Evolutionary conservation across 176 grass and related monocot species (phyloP), one percentile per base, ranked within the genome.

Genomic region (sorghum (Sorghum bicolor)): DNA sequence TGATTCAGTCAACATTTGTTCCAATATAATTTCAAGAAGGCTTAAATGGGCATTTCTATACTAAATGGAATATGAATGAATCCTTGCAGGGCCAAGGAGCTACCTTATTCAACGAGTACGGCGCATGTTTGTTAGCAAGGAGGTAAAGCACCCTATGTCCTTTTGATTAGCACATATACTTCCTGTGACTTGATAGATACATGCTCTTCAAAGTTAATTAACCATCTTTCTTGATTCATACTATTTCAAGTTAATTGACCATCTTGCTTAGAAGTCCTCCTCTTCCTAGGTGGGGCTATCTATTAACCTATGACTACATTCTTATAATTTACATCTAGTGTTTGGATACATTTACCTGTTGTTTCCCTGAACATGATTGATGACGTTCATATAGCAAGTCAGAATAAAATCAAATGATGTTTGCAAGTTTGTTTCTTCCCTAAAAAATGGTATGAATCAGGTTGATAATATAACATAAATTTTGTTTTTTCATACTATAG

Each of bases 91-190:
- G 68, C 84, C 88, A 79, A 90, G 88, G 80, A 90, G 80, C 74
- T 87, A 87, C 60, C 75, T 90, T 31, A 83, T 90, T 33, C 88
- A 90, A 38, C 84, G 61, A 48, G 80, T 90, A 32, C 58, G 84
- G 3, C 68, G 48, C 61, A 80, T 87, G 57, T 90, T 90, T 87
- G 88, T 90, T 65, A 90, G 88, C 84, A 83, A 90, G 80, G 88
- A 90, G 84, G 88, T 79, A 52, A 52, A 80, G 45, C 8, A 58
- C 37, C 24, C 40, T 13, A 40, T 50, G 30, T 22, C 67, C 25
- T 22, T 79, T 60, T 83, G 58, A 33, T 77, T 74, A 60, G 4
- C 25, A 28, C 22, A 26, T 47, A 61, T 47, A 20, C 20, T 60
- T 74, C 24, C 43, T 72, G 16, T 84, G 45, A 75, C n/a, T 57